phyloP scores from a whole-genome alignment of 371 early-diverging fungal genomes.

The Mucor irregularis region DNA sequence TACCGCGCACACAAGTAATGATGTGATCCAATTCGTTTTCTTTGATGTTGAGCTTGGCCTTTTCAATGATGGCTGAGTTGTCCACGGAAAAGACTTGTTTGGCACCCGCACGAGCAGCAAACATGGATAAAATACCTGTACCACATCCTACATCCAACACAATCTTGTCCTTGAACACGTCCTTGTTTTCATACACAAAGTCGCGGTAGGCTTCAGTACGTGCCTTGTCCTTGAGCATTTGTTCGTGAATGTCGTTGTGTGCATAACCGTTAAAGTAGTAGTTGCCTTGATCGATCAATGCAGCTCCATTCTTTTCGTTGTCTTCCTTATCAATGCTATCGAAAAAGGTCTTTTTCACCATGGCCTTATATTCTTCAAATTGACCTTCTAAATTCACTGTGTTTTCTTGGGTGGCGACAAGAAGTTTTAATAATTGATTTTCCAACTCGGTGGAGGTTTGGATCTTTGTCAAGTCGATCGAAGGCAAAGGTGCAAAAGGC shows the following conservation, averaged over 20 bases:
- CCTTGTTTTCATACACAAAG: conserved; percentile 81
- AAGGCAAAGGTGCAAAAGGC: conserved; percentile 6
- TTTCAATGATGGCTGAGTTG: conserved; percentile 83
- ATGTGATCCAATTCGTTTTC: conserved; percentile 77
- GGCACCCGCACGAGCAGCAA: conserved; percentile 27
- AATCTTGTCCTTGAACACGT: conserved; percentile 81
- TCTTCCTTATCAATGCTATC: conserved; percentile 48
- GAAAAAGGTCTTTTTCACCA: conserved; percentile 73
- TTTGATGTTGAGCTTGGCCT: conserved; percentile 75
- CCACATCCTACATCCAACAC: conserved; percentile 31
- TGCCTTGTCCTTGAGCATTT: conserved; percentile 76
- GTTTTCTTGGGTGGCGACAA: conserved; percentile 54
- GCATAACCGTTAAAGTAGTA: conserved; percentile 89
- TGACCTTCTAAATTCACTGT: conserved; percentile 51
- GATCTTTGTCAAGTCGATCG: conserved; percentile 11
- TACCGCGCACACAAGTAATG: conserved; percentile 73
- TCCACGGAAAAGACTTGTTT: conserved; percentile 79
- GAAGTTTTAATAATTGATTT: conserved; percentile 50
- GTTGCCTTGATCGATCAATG: conserved; percentile 52
- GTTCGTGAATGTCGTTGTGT: conserved; percentile 68
- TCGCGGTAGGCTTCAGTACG: conserved; percentile 82
- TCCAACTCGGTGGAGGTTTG: conserved; percentile 59
- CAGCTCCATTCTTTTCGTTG: neutral
- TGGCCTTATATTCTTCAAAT: conserved; percentile 68
- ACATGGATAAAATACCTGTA: conserved; percentile 20